Evolutionary conservation across 2,329 filamentous ascomycete species (phyloP).

Genomic region (Cylindrodendrum hubeiense): DNA sequence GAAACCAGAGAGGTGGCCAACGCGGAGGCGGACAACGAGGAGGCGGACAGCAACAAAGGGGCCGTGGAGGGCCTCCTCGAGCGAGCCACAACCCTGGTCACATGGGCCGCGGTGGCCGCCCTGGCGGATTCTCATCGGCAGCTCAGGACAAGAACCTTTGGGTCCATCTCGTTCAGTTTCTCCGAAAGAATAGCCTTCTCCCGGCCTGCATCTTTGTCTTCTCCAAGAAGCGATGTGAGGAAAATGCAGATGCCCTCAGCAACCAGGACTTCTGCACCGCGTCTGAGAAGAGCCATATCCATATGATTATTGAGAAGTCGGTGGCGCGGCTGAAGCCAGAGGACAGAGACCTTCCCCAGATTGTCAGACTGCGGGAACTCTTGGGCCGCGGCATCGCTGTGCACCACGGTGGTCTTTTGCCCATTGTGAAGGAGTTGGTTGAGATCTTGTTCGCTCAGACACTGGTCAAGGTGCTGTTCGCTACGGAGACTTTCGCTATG

Average conservation of each 20-base stretch:
- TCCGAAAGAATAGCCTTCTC: conserved; percentile 87
- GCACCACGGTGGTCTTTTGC: conserved; percentile 92
- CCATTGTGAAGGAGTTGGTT: conserved; percentile 97
- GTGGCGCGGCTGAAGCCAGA: conserved; percentile 91
- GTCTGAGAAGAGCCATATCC: conserved; percentile 93
- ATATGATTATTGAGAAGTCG: conserved; percentile 97
- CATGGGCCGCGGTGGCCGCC: conserved; percentile 88
- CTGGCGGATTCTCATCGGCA: conserved; percentile 87
- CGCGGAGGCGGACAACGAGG: conserved; percentile 63
- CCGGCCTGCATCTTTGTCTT: conserved; percentile 98
- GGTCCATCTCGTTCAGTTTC: conserved; percentile 93
- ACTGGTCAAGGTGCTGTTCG: conserved; percentile 95
- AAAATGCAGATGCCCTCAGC: conserved; percentile 94
- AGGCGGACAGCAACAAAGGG: conserved; percentile 61
- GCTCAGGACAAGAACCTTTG: conserved; percentile 97
- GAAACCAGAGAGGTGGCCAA: conserved; percentile 60
- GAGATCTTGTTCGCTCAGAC: conserved; percentile 97
- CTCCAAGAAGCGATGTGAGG: conserved; percentile 96
- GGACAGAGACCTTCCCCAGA: conserved; percentile 91
- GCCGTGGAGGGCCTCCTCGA: conserved; percentile 64
- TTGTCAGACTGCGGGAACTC: conserved; percentile 86
- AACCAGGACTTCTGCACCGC: conserved; percentile 97
- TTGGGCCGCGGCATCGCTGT: conserved; percentile 92
- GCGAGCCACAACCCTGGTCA: conserved; percentile 79
- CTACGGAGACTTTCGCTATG: conserved; percentile 99